phyloP scores from a whole-genome alignment of 2,329 filamentous ascomycete species.

The Pseudogymnoascus sp. region DNA sequence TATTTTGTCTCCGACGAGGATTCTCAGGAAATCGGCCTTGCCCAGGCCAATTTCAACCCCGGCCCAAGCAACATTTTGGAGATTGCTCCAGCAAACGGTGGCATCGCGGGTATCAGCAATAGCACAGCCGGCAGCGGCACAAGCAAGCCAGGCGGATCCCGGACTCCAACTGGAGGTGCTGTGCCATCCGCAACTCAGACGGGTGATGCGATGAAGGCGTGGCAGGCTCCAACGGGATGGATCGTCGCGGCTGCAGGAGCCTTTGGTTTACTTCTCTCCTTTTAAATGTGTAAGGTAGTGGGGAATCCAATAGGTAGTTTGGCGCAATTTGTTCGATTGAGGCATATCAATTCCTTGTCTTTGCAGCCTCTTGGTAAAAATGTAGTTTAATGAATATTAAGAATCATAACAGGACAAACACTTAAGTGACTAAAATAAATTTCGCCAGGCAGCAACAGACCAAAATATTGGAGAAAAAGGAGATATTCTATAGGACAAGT shows the following conservation, averaged over 20 bases:
- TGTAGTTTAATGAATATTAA: not conserved
- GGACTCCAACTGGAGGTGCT: not conserved
- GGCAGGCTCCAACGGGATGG: not conserved
- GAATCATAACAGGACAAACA: no score
- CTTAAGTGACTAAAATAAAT: no score
- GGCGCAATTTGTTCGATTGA: not conserved
- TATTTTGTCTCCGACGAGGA: constrained; percentile 50
- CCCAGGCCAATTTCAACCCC: constrained; percentile 45
- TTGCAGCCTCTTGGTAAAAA: not conserved
- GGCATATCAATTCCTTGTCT: not conserved
- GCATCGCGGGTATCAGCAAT: not conserved
- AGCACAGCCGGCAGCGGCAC: not conserved
- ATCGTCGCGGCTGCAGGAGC: constrained; percentile 15
- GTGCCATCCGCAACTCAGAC: not conserved
- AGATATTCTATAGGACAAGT: no score
- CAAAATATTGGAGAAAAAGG: no score
- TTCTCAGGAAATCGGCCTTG: constrained; percentile 44
- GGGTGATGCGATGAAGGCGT: not conserved
- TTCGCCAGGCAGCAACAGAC: no score
- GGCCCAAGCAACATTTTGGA: not conserved
- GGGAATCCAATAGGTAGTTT: not conserved
- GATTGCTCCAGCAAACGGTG: not conserved
- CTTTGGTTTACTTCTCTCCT: not conserved
- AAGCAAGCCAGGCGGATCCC: not conserved
- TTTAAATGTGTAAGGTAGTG: not conserved